Conservation (phyloP, 495 filamentous ascomycete genomes). For the Trichocladium uniseriatum region DNA sequence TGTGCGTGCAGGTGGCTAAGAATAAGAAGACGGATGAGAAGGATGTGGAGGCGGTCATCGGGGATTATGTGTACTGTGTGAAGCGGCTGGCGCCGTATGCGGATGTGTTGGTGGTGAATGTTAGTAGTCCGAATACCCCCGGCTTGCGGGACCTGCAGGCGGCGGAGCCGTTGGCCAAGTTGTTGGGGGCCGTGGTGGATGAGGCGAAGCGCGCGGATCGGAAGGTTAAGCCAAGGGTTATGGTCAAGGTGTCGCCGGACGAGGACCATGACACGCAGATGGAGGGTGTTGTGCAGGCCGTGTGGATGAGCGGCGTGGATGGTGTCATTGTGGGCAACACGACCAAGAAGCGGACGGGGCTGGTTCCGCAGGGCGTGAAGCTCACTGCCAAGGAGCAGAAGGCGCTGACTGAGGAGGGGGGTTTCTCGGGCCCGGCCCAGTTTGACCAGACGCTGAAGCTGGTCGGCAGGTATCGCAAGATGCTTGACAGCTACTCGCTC, state of each 20-base stretch:
- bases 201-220: conserved; percentile 58
- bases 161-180: conserved; percentile 65
- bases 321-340: conserved; percentile 98
- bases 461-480: conserved; percentile 65
- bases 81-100: conserved; percentile 72
- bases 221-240: conserved; percentile 68
- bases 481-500: conserved; percentile 51
- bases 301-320: conserved; percentile 76
- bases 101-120: conserved; percentile 92
- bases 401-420: conserved; percentile 66
- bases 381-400: conserved; percentile 57
- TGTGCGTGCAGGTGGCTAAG: conserved; percentile 96
- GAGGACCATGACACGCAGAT: conserved; percentile 79
- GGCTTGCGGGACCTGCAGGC: conserved; percentile 79
- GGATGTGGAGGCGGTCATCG: conserved; percentile 72
- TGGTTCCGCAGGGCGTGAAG: conserved; percentile 53
- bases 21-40: conserved; percentile 79
- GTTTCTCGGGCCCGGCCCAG: conserved; percentile 82
- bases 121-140: conserved; percentile 92
- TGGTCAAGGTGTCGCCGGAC: conserved; percentile 96
- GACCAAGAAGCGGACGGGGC: conserved; percentile 66
- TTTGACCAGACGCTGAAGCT: conserved; percentile 67
- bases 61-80: conserved; percentile 83
- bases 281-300: conserved; percentile 75
- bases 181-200: conserved; percentile 72